Evolutionary conservation across 2,329 filamentous ascomycete genomes (phyloP), one percentile per base, ranked within the genome.

Genomic region (Aspergillus piperis): DNA sequence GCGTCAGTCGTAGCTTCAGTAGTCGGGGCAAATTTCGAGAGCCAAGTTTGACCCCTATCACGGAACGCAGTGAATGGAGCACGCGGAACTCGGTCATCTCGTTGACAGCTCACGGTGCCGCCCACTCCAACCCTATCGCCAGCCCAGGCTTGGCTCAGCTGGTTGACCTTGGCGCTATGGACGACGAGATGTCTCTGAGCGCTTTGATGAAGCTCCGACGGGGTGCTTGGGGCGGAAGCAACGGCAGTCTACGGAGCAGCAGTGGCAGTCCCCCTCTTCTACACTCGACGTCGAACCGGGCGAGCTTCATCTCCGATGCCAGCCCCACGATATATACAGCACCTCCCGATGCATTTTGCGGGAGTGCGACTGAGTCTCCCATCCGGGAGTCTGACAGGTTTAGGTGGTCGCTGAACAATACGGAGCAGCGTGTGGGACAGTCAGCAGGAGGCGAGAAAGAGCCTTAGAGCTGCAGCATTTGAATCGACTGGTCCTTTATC

Each of bases 41-140:
- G 73, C 94, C 95, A 1, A 97, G 95, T 69, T 80, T 99, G 51
- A 98, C 95, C 1, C 95, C 95, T 5, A 98, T 99, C 68, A 98
- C 94, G 0, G 95, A 98, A 74, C 86, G 93, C 11, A 96, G 91
- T 61, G 95, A 99, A 76, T 97, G 96, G 80, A 96, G 92, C 44
- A 96, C 96, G 61, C 87, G 95, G 48, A 98, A 97, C 73, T 96
- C 91, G 0, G 86, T 96, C 60, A 90, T 96, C 80, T 91, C 89
- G 60, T 80, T 94, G 62, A 82, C 81, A 7, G 78, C 87, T 32
- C 85, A 86, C 48, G 75, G 77, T 2, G 68, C 70, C 3, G 68
- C 74, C 3, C 75, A 74, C 58, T 85, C 81, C 59, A 85, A 79
- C 42, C 78, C 73, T 0, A 69, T 91, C 2, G 82, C 87, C 32